Evolutionary conservation across 805 yeast species (phyloP), one percentile per base, ranked within the genome.

Genomic region (Isabelozyma gotoi): DNA sequence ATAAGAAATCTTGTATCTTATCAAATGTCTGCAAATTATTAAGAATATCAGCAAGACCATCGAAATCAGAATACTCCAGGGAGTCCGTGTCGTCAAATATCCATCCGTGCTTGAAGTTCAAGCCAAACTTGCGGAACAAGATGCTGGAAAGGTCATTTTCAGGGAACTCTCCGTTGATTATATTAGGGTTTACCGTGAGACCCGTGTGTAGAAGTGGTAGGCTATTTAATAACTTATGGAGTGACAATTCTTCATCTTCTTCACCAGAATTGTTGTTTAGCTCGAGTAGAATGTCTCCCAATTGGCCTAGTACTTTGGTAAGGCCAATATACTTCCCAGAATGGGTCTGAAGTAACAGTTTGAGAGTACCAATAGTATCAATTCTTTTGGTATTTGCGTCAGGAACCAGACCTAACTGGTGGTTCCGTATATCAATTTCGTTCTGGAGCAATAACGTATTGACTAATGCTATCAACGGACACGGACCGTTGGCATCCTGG

Each of bases 401-500:
- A 5, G 29, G 19, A 11, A 21, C 40, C 15, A 20, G 45, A 17
- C 43, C 44, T 1, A 33, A 33, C n/a, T 27, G 24, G 14, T 31
- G 24, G 32, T 48, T 46, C n/a, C 56, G 41, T 17, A 48, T 41
- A 19, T 50, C 50, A 8, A 64, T 43, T 44, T 76, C 81, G 38
- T 60, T 53, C 3, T 80, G 66, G 15, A 90, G 61, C 5, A 88
- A 59, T 12, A 91, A 59, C 0, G 88, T 77, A 58, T 91, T 91
- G 39, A 81, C 74, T 33, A 91, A 65, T 0, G 96, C 91, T 11
- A 91, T 75, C 32, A 91, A 62, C 2, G 96, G 95, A 58, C 96
- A 90, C 0, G 97, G 96, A 0, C 97, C 97, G 56, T 89, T 88
- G 38, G 67, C 71, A 48, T 88, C 87, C 66, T 90, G 97, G 16